Evolutionary conservation across 2,329 filamentous ascomycete genomes (phyloP), one percentile per base, ranked within the genome.

Genomic region (Fusarium cicatricum): DNA sequence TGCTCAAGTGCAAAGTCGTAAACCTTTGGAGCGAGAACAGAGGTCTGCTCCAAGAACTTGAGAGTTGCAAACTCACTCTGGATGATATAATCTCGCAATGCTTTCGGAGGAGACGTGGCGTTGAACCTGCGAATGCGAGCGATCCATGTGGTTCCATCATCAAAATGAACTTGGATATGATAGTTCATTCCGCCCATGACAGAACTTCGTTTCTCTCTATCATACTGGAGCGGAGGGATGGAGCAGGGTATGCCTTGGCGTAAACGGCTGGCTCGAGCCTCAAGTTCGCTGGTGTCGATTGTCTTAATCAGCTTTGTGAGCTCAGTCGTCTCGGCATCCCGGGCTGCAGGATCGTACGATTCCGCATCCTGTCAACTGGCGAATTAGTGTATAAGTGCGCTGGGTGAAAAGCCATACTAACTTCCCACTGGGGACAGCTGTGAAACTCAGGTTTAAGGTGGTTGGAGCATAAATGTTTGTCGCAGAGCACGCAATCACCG

Each of bases 151-250:
- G 77, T 56, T 34, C 75, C 75, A 59, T 80, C 78, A 5, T 77
- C 71, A 54, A 81, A 81, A 7, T 42, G 51, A 43, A 81, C 62
- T 32, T 77, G 72, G 34, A 77, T 58, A 55, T 80, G 75, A 60
- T 75, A 80, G 57, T 80, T 79, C 73, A 75, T 77, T 3, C 76
- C 75, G 2, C 76, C 77, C 74, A 80, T 80, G 0, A 78, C 70
- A 6, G 74, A 73, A 32, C 62, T 72, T 40, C 65, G 69, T 17
- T 55, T 72, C 4, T 59, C 58, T 62, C 62, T 65, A 49, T 77
- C 70, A 68, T 78, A 75, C n/a, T 68, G 58, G 29, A 77, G 68
- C 19, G 70, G 66, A 11, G 70, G 63, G n/a, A 74, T 65, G n/a
- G 67, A 71, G 49, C 75, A 79, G 16, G 62, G 45, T 11, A 76